Percentiles rank a stretch among this genome's conserved stretches.
These are phyloP conservation scores for Claviceps pazoutovae DNA, from an alignment of 2,329 filamentous ascomycete genomes.

Conservation along the genomic window DNA sequence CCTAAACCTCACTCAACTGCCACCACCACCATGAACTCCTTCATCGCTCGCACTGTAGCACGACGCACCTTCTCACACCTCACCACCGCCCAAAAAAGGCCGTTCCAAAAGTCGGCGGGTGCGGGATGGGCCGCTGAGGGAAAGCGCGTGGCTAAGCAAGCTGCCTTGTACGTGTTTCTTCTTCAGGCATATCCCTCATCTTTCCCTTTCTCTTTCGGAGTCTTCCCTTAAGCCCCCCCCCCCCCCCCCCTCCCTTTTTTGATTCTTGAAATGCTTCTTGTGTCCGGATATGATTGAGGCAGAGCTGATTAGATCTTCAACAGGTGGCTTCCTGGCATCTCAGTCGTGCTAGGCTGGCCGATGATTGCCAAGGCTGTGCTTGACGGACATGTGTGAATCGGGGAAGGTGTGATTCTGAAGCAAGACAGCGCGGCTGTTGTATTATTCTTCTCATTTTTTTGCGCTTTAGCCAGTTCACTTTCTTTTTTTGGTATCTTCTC, in stretches of 20 bases:
- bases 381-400: constrained; percentile 17
- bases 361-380: constrained; percentile 14
- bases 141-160: constrained; percentile 18
- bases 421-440: too few relatives aligned
- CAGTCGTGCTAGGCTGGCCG: constrained; percentile 22
- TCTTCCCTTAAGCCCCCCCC: too few relatives aligned
- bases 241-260: too few relatives aligned
- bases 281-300: background rate
- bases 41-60: constrained; percentile 15
- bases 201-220: background rate
- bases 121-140: constrained; percentile 19
- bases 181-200: background rate
- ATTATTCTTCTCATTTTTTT: too few relatives aligned
- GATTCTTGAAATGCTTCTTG: too few relatives aligned
- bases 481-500: too few relatives aligned
- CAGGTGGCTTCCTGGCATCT: constrained; percentile 23
- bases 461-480: too few relatives aligned
- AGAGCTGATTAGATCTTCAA: background rate
- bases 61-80: constrained; percentile 23
- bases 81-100: constrained; percentile 17
- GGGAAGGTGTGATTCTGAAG: background rate
- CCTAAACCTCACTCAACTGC: background rate
- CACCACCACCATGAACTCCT: constrained; percentile 14
- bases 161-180: constrained; percentile 16
- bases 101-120: constrained; percentile 14